These are phyloP conservation scores for Lipomyces mesembrius DNA, from an alignment of 805 yeast species.

Conservation along the genomic window DNA sequence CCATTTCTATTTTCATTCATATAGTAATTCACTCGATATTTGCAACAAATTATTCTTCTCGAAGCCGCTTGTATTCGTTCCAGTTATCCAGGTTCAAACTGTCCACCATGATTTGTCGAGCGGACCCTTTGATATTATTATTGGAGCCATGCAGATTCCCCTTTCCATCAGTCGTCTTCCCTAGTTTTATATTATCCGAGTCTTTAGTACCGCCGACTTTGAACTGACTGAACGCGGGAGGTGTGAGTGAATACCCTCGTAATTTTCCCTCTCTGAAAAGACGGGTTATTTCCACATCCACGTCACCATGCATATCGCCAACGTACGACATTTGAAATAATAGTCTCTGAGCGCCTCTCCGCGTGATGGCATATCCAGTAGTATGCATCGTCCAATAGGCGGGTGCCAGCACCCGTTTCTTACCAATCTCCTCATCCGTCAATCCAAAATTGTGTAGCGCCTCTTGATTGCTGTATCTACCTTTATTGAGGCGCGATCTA, in stretches of 20 bases:
- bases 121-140: constrained; percentile 17
- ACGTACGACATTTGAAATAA: constrained; percentile 21
- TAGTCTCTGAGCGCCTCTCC: constrained; percentile 29
- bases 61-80: background rate
- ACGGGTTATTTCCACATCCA: constrained; percentile 22
- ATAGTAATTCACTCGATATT: no score
- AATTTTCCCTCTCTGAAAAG: constrained; percentile 17
- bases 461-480: background rate
- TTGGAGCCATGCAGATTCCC: constrained; percentile 15
- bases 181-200: constrained; percentile 19
- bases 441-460: constrained; percentile 11
- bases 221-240: constrained; percentile 23
- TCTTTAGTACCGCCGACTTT: constrained; percentile 24
- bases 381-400: constrained; percentile 23
- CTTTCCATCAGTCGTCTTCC: constrained; percentile 5
- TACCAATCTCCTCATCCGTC: constrained; percentile 13
- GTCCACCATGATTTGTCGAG: background rate
- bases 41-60: no score
- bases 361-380: constrained; percentile 28
- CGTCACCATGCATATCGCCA: constrained; percentile 17
- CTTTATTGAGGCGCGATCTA: no score
- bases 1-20: no score
- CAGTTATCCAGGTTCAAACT: background rate
- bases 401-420: constrained; percentile 20
- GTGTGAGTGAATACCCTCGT: constrained; percentile 20